Evolutionary conservation across 1,284 basidiomycete genomes (phyloP), one percentile per base, ranked within the genome.

Genomic region (Ceratobasidium sp.): DNA sequence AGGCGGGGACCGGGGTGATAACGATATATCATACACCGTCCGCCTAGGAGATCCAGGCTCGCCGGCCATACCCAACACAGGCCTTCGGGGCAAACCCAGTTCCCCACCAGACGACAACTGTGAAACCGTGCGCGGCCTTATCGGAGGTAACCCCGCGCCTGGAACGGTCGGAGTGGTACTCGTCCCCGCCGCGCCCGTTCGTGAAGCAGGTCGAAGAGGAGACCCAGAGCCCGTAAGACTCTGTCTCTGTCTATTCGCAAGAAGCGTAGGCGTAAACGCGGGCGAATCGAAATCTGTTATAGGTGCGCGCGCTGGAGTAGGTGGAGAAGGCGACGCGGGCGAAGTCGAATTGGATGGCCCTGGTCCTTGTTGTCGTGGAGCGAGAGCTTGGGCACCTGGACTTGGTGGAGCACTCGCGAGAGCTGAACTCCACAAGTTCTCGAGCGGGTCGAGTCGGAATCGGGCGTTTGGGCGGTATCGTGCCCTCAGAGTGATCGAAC

Each of bases 371-470:
- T 40, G 40, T n/a, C 44, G 61, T 12, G 52, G 7, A 9, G n/a
- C 6, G 23, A 46, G 9, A n/a, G 64, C 42, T 28, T 64, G 61
- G 23, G 52, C 44, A 10, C 52, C 33, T n/a, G 67, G 67, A 44
- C 52, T 69, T 5, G 77, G 69, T 42, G 68, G 61, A 6, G 54
- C 70, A 46, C 57, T 44, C 33, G 67, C 57, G 42, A 94, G 92
- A n/a, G 90, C 87, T 3, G 90, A 92, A 1, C 91, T 92, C 13
- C 94, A 86, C 2, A 94, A 84, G 1, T 90, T 91, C 84, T 94
- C 93, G 48, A 91, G 87, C 78, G 92, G 91, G 83, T 94, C 93
- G 42, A 94, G 85, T 79, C 90, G 87, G 85, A 94, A 94, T 82
- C 89, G 86, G 5, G 93, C 91, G 0, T 87, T 85, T 15, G 88